Base-by-base conservation (phyloP, 2,329 filamentous ascomycete genomes). In the Aureobasidium namibiae region DNA sequence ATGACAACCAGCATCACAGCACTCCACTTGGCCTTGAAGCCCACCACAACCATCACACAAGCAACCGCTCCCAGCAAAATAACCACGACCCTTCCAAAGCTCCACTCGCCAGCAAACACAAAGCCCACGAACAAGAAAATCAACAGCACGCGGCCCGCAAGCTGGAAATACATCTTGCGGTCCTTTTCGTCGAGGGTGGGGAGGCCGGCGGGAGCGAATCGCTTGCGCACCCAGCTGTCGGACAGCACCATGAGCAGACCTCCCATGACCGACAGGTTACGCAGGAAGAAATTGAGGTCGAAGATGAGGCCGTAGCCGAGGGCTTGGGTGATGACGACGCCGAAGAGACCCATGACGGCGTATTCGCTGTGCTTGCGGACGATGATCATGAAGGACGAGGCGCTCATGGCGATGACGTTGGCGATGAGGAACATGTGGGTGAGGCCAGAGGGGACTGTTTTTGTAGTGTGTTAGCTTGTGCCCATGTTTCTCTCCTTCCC, bases 121-220 rank as follows among this genome's bases (percentile, higher is more conserved):
- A 99, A 99, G 61, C 94, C 94, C 65, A 96, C 75, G 74, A 99
- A 99, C 66, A 99, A 82, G 83, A 99, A 96, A 77, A 99, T 97
- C 68, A 99, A 81, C 65, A 99, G 82, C 36, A 99, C 90, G 67
- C 94, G 87, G 36, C 94, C 94, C 65, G 94, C 94, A 63, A 99
- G 87, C 83, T 97, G 94, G 78, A 99, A 95, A 82, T 99, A 99
- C 92, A 97, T 97, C 83, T 97, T 99, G 77, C 92, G 89, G 75
- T 99, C 94, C 85, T 97, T 97, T 81, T 99, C 94, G 72, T 97
- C 94, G 56, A 99, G 83, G 74, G 90, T 85, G 50, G 94, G 94
- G 56, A 99, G 82, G 49, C 94, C 94, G 49, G 94, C 94, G 63
- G 96, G 96, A 3, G 92, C 92, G 78, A 96, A 95, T 74, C 86